Conservation (phyloP, 768 basidiomycete species). For the Auriscalpium orientale region DNA sequence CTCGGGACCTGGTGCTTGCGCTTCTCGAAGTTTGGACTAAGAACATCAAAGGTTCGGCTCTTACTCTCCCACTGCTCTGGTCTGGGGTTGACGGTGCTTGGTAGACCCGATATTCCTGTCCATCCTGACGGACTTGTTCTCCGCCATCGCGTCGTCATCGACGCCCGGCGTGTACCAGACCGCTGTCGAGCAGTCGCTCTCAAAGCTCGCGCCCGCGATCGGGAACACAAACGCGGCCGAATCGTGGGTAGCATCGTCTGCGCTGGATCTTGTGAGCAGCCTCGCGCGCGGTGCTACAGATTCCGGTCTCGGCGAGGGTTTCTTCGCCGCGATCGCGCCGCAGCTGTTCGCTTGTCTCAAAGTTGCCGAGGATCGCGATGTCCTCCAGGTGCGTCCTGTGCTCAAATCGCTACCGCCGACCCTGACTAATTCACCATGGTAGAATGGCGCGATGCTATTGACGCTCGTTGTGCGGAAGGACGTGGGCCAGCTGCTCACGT, state of each 20-base stretch:
- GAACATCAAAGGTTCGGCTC: constrained; percentile 67
- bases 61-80: neutral
- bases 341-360: constrained; percentile 63
- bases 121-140: constrained; percentile 74
- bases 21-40: constrained; percentile 79
- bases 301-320: constrained; percentile 66
- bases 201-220: constrained; percentile 62
- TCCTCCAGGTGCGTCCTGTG: constrained; percentile 49
- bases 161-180: constrained; percentile 57
- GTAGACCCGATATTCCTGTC: constrained; percentile 87
- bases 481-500: constrained; percentile 68
- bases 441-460: constrained; percentile 80
- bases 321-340: constrained; percentile 71
- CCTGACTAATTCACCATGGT: neutral
- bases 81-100: neutral
- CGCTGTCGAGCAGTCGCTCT: constrained; percentile 67
- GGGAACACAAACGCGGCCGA: constrained; percentile 49
- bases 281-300: constrained; percentile 60
- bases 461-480: constrained; percentile 86
- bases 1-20: constrained; percentile 55
- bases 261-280: constrained; percentile 73
- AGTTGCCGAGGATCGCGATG: constrained; percentile 78
- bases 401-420: neutral
- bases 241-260: constrained; percentile 70
- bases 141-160: constrained; percentile 56